These are phyloP conservation scores for Aspergillus candidus DNA, from an alignment of 2,329 filamentous ascomycete genomes.

Conservation along the genomic window DNA sequence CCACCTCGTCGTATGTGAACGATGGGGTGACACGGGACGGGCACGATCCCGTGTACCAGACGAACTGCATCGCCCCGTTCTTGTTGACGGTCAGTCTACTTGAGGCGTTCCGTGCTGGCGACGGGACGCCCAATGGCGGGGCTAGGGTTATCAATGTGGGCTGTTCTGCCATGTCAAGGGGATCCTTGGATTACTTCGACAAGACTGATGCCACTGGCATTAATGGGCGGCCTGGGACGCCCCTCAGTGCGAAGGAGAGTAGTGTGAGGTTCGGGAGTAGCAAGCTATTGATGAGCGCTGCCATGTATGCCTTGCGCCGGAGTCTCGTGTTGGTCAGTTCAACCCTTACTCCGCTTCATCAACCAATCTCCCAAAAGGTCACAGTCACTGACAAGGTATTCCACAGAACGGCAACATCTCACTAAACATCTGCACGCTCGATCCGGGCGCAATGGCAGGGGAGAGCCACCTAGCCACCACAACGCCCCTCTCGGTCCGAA, in stretches of 20 bases:
- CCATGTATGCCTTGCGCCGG: slow-evolving; percentile 33
- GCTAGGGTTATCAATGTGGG: slow-evolving; percentile 33
- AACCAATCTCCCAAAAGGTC: not conserved
- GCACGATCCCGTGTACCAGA: slow-evolving; percentile 33
- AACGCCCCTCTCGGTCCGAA: slow-evolving; percentile 24
- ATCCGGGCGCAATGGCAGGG: slow-evolving; percentile 27
- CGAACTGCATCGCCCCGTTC: slow-evolving; percentile 33
- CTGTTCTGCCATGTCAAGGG: slow-evolving; percentile 27
- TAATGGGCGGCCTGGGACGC: slow-evolving; percentile 16
- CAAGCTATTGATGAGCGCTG: slow-evolving; percentile 29
- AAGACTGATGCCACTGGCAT: slow-evolving; percentile 14
- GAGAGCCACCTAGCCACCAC: slow-evolving; percentile 19
- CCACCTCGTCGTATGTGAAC: slow-evolving; percentile 27
- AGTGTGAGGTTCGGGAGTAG: slow-evolving; percentile 30
- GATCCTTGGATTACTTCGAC: slow-evolving; percentile 30
- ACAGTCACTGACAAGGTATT: slow-evolving; percentile 6
- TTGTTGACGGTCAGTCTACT: slow-evolving; percentile 31
- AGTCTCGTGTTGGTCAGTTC: slow-evolving; percentile 30
- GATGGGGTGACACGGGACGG: slow-evolving; percentile 29
- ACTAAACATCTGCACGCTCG: slow-evolving; percentile 33
- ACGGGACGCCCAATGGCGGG: slow-evolving; percentile 25
- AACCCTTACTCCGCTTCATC: not conserved
- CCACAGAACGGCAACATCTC: slow-evolving; percentile 28
- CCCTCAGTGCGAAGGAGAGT: slow-evolving; percentile 25
- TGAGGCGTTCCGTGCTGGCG: slow-evolving; percentile 31